These are phyloP conservation scores for Saccharomycopsis amapae DNA, from an alignment of 805 yeast genomes.

Conservation along the genomic window DNA sequence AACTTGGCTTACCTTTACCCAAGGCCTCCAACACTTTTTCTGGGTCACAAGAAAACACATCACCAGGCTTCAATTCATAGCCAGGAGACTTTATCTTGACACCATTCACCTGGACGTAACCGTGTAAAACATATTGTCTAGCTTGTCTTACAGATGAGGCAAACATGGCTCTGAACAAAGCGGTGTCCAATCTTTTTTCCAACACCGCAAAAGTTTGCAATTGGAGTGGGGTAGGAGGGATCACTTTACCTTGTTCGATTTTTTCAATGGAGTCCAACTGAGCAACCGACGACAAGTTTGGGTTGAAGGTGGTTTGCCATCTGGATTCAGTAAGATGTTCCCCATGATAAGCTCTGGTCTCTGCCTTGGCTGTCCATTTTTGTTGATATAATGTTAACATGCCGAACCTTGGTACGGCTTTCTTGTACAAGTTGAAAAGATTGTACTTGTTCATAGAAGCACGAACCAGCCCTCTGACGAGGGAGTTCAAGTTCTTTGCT, in stretches of 20 bases:
- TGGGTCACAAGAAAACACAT: slow-evolving; percentile 78
- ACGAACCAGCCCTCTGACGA: slow-evolving; percentile 46
- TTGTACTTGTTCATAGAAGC: slow-evolving; percentile 89
- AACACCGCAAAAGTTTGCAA: slow-evolving; percentile 83
- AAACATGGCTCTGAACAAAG: slow-evolving; percentile 85
- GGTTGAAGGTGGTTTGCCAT: slow-evolving; percentile 65
- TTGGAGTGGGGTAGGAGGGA: slow-evolving; percentile 68
- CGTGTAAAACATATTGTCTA: slow-evolving; percentile 73
- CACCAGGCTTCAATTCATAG: slow-evolving; percentile 74
- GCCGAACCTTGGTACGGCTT: slow-evolving; percentile 45
- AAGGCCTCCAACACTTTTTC: slow-evolving; percentile 77
- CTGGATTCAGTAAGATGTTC: slow-evolving; percentile 82
- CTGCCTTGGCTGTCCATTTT: slow-evolving; percentile 86
- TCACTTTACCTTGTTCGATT: slow-evolving; percentile 36
- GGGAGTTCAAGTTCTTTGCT: slow-evolving; percentile 18
- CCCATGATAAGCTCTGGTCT: slow-evolving; percentile 93
- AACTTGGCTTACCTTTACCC: slow-evolving; percentile 78
- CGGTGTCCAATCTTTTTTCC: slow-evolving; percentile 85
- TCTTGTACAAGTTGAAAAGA: slow-evolving; percentile 80
- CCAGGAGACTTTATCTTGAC: slow-evolving; percentile 70
- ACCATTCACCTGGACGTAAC: slow-evolving; percentile 83
- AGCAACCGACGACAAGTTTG: slow-evolving; percentile 75
- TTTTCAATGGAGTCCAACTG: slow-evolving; percentile 77
- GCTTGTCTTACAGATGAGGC: slow-evolving; percentile 94
- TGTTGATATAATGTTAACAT: slow-evolving; percentile 79